Percentiles rank a stretch among this genome's conserved stretches.
These are phyloP conservation scores for Fusarium graminum DNA, from an alignment of 2,329 filamentous ascomycete genomes.

Conservation along the genomic window DNA sequence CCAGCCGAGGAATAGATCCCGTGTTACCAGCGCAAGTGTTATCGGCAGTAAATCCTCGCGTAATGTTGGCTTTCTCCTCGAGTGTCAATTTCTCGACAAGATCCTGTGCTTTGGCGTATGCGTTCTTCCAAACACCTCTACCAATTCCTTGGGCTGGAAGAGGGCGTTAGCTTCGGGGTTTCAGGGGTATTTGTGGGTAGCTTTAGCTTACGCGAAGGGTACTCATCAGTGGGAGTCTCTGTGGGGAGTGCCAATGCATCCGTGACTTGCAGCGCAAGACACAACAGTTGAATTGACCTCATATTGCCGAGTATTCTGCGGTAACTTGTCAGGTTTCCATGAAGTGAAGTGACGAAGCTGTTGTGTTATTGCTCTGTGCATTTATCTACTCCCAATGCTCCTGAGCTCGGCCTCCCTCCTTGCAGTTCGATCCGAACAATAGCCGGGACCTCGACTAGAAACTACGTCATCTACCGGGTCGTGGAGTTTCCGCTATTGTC, in stretches of 20 bases:
- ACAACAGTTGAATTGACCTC: constrained; percentile 17
- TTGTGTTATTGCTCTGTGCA: not conserved
- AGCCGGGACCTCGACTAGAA: not conserved
- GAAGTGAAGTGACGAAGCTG: not conserved
- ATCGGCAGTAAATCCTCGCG: constrained; percentile 66
- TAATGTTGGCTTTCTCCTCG: constrained; percentile 71
- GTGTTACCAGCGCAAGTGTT: constrained; percentile 64
- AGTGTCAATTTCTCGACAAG: constrained; percentile 74
- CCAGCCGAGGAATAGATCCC: constrained; percentile 59
- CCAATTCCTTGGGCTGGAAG: constrained; percentile 29
- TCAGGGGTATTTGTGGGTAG: constrained; percentile 12
- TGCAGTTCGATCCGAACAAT: not conserved
- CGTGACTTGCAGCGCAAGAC: constrained; percentile 19
- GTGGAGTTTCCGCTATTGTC: constrained; percentile 12
- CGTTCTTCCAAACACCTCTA: constrained; percentile 64
- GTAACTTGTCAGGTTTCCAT: constrained; percentile 2
- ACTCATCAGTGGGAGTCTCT: not conserved
- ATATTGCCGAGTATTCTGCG: not conserved
- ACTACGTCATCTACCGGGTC: constrained; percentile 11
- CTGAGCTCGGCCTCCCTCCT: constrained; percentile 2
- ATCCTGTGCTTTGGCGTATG: constrained; percentile 68
- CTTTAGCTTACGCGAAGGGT: constrained; percentile 36
- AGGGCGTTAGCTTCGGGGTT: constrained; percentile 14
- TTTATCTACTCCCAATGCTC: constrained; percentile 15
- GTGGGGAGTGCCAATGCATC: constrained; percentile 6